These are phyloP conservation scores for Xylaria hypoxylon DNA, from an alignment of 2,329 filamentous ascomycete genomes.

Conservation along the genomic window DNA sequence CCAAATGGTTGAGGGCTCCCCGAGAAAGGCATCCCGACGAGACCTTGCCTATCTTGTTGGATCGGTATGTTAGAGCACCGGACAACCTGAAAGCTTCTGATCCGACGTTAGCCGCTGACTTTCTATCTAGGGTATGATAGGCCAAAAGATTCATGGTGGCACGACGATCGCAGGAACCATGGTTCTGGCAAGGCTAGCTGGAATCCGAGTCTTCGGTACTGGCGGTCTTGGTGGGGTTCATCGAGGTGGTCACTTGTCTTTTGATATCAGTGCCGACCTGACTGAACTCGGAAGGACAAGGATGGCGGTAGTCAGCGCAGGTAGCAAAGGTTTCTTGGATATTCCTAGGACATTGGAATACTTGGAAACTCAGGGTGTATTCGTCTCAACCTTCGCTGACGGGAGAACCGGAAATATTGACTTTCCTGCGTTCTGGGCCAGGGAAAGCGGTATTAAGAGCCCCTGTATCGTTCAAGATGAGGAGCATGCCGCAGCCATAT, in stretches of 20 bases:
- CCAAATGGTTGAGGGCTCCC: conserved; percentile 75
- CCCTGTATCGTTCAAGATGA: conserved; percentile 80
- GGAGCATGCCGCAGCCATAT: conserved; percentile 87
- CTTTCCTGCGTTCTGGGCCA: conserved; percentile 92
- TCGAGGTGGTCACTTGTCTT: conserved; percentile 82
- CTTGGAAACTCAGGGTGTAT: conserved; percentile 77
- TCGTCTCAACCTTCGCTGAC: conserved; percentile 90
- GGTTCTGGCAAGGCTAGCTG: conserved; percentile 85
- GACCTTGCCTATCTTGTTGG: conserved; percentile 87
- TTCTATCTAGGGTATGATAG: conserved; percentile 66
- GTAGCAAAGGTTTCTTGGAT: conserved; percentile 96
- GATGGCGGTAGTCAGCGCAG: conserved; percentile 88
- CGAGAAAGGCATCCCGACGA: conserved; percentile 85
- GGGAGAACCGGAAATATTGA: conserved; percentile 78
- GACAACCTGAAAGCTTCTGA: not conserved
- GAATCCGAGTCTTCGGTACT: conserved; percentile 93
- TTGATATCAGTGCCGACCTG: conserved; percentile 96
- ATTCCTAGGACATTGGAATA: conserved; percentile 88
- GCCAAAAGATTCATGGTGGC: conserved; percentile 81
- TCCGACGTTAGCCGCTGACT: conserved; percentile 29
- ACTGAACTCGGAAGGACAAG: conserved; percentile 92
- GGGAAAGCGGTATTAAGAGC: conserved; percentile 85
- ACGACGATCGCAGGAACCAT: conserved; percentile 96
- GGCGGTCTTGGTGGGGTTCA: conserved; percentile 96
- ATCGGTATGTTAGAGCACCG: conserved; percentile 65